Conservation (phyloP, 106 monocot species). For the Platanthera guangdongensis region DNA sequence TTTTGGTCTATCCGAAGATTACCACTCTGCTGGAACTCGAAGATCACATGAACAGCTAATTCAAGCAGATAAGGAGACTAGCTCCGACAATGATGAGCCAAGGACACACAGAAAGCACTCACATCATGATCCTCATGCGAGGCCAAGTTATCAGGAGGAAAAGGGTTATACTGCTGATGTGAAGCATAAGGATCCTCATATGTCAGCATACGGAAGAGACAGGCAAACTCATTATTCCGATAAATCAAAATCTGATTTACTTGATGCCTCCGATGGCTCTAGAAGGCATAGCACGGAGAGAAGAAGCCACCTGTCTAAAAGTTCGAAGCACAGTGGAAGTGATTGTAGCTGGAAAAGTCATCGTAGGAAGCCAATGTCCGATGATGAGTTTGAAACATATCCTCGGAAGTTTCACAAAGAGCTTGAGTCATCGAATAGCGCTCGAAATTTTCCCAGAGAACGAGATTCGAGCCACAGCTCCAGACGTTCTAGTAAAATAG, state of each 20-base stretch:
- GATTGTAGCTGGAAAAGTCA: slow-evolving; percentile 4
- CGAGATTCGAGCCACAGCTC: neutral
- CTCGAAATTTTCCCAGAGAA: neutral
- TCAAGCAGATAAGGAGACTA: neutral
- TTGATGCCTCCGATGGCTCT: neutral
- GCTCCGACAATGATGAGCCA: neutral
- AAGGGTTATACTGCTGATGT: neutral
- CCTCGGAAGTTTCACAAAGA: neutral
- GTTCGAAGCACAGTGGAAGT: neutral
- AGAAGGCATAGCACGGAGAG: neutral
- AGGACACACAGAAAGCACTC: neutral
- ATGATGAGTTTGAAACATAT: neutral
- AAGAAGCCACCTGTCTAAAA: neutral
- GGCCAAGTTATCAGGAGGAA: neutral
- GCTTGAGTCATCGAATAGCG: neutral
- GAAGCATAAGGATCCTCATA: neutral
- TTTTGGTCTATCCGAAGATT: neutral
- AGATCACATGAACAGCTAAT: neutral
- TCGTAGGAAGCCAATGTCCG: neutral
- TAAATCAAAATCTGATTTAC: slow-evolving; percentile 5
- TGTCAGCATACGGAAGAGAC: neutral
- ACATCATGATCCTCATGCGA: neutral
- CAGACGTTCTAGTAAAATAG: slow-evolving; percentile 2
- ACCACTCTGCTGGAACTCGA: slow-evolving; percentile 1
- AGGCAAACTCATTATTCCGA: neutral